phyloP scores from a whole-genome alignment of 2,329 filamentous ascomycete genomes.

The Colletotrichum graminicola region DNA sequence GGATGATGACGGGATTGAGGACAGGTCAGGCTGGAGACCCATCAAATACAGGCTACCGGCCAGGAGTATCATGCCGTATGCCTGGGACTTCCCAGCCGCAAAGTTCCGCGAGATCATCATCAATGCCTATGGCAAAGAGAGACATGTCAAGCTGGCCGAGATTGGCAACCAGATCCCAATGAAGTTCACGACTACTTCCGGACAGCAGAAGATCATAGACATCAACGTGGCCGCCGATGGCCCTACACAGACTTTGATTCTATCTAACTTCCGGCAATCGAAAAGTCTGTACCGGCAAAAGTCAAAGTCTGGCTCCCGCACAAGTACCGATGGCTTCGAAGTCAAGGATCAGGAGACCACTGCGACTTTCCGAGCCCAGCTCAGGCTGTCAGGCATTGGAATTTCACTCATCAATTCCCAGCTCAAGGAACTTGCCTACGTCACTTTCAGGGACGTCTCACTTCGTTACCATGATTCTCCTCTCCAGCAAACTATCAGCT shows the following conservation, averaged over 20 bases:
- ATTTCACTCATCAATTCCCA: slow-evolving; percentile 95
- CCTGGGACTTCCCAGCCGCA: slow-evolving; percentile 98
- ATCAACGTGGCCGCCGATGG: slow-evolving; percentile 96
- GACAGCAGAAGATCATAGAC: slow-evolving; percentile 89
- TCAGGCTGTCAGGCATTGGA: slow-evolving; percentile 90
- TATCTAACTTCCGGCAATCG: slow-evolving; percentile 93
- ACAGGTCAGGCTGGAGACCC: slow-evolving; percentile 89
- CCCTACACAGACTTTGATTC: slow-evolving; percentile 91
- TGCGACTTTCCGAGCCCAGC: slow-evolving; percentile 88
- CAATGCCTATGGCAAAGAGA: slow-evolving; percentile 80
- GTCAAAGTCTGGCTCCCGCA: slow-evolving; percentile 64
- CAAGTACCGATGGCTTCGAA: slow-evolving; percentile 81
- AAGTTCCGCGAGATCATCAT: slow-evolving; percentile 95
- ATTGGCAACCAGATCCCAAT: slow-evolving; percentile 97
- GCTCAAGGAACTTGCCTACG: slow-evolving; percentile 89
- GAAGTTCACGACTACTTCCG: slow-evolving; percentile 79
- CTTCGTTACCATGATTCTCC: slow-evolving; percentile 94
- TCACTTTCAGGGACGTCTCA: slow-evolving; percentile 92
- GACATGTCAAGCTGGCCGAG: slow-evolving; percentile 94
- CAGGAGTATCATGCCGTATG: slow-evolving; percentile 98
- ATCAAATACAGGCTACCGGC: slow-evolving; percentile 93
- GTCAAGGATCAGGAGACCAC: slow-evolving; percentile 92
- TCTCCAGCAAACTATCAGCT: slow-evolving; percentile 89
- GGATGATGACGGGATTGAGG: slow-evolving; percentile 88
- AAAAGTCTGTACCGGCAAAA: slow-evolving; percentile 87